Evolutionary conservation across 805 yeast genomes (phyloP), one percentile per base, ranked within the genome.

Genomic region (Metahyphopichia silvanorum): DNA sequence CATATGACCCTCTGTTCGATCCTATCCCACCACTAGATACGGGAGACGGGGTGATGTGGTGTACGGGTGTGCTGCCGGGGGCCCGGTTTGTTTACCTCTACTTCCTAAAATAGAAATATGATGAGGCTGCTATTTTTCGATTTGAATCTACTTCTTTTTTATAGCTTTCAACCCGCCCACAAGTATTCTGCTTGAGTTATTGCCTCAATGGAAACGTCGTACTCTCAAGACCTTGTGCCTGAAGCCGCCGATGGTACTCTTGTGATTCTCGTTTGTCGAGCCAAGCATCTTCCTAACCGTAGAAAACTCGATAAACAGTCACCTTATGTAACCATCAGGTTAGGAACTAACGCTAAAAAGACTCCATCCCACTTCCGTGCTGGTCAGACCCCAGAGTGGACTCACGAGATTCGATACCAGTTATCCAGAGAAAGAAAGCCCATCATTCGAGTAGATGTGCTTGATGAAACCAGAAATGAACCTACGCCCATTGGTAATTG

Each of bases 371-470:
- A 85, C 38, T 73, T 76, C 32, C 65, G 98, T 44, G 98, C 96
- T 1, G 98, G 98, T 2, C 98, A 93, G 53, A 83, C 86, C 4
- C 98, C 98, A 1, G 75, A 69, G 14, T 93, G 97, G 86, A 80
- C 86, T 38, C 79, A 79, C 39, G 87, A 85, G 42, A 66, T 83
- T 36, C 64, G 86, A 44, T 86, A 84, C 49, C 73, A 73, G 23
- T 64, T 86, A 16, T 69, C 79, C 1, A 71, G 84, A 6, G 83
- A 80, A 22, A 68, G 81, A 17, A 77, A 72, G 31, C 82, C 87
- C 2, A 39, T 69, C 0, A 55, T 93, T 61, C 77, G 77, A 39
- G 64, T 93, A 2, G 86, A 85, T 23, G 79, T 88, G 1, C 75
- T 88, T 42, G 95, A 91, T 54, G 95, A 87, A 54, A 79, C 83